Evolutionary conservation across 2,329 filamentous ascomycete species (phyloP), one percentile per base, ranked within the genome.

Genomic region (Monosporascus sp.): DNA sequence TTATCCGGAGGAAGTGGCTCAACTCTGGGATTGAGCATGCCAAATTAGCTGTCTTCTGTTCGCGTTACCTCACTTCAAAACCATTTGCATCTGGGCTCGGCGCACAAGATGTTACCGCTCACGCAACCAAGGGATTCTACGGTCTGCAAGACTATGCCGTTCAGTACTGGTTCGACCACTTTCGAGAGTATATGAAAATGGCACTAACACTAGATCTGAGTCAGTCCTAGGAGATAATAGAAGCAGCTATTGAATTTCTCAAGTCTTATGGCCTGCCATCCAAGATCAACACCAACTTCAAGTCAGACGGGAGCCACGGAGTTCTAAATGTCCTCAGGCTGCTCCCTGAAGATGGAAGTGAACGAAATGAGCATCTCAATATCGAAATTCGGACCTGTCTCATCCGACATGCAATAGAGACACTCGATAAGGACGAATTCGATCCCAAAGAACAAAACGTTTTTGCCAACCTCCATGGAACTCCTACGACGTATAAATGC

Each of bases 91-190:
- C 5, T 20, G 48, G 20, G 19, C 14, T 49, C 16, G 37, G 31
- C 14, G 37, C 38, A 17, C 6, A 41, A 27, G 48, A 40, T 19
- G 26, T 27, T 27, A 8, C 26, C 38, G 3, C 17, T 3, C 16
- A 56, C 7, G 49, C 52, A 31, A 14, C 20, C 0, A 37, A 26
- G 26, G 54, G 54, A n/a, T 54, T 50, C 19, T 56, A 56, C 27
- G 46, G 27, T 27, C 43, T 54, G 8, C 52, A 50, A 20, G 55
- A 56, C 52, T 56, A 56, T 31, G 52, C 52, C 3, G 55, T 50
- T 22, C 38, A 50, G 14, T 52, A 50, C 38, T 56, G 55, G 55
- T 52, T 56, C 35, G 40, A 52, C 7, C 55, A 56, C 52, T 20
- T 56, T 6, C n/a, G 37, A 19, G 38, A 49, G 11, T 56, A 45